Conservation (phyloP, 352 stramenopile genomes). For the Phytopythium kandeliae region DNA sequence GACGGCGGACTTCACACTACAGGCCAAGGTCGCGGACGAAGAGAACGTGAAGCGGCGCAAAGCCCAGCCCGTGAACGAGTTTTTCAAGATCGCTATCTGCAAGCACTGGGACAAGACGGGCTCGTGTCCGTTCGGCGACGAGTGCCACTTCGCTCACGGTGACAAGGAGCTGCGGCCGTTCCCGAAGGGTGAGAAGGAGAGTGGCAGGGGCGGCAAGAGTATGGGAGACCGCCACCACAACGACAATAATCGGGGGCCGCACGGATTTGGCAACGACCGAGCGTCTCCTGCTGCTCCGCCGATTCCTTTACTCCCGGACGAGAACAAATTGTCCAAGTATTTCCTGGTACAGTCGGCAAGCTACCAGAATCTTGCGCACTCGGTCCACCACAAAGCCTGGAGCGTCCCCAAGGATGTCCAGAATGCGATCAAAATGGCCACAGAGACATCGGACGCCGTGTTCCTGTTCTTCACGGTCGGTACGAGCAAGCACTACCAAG, state of each 20-base stretch:
- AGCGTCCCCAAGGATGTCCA: conserved; percentile 38
- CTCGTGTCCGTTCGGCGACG: conserved; percentile 94
- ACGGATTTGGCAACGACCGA: conserved; percentile 6
- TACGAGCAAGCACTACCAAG: conserved; percentile 78
- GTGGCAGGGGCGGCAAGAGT: conserved; percentile 10
- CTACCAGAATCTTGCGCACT: conserved; percentile 80
- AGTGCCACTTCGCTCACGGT: conserved; percentile 97
- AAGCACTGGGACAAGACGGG: conserved; percentile 96
- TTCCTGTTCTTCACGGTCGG: conserved; percentile 76
- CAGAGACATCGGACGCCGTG: conserved; percentile 70
- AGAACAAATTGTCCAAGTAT: conserved; percentile 76
- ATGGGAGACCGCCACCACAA: conserved; percentile 2
- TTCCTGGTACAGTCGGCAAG: conserved; percentile 75
- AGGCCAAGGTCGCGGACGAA: conserved; percentile 88
- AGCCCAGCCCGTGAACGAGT: conserved; percentile 92
- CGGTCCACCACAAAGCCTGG: conserved; percentile 75
- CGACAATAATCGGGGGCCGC: background rate
- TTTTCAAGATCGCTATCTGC: conserved; percentile 97
- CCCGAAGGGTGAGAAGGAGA: conserved; percentile 68
- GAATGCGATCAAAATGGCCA: conserved; percentile 62
- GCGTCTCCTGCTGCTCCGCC: conserved; percentile 7
- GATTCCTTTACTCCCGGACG: conserved; percentile 46
- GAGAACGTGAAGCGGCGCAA: conserved; percentile 86
- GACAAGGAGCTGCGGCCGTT: conserved; percentile 90
- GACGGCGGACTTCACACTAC: conserved; percentile 93